Evolutionary conservation across 2,329 filamentous ascomycete species (phyloP).

Genomic region (Juglanconis oblonga): DNA sequence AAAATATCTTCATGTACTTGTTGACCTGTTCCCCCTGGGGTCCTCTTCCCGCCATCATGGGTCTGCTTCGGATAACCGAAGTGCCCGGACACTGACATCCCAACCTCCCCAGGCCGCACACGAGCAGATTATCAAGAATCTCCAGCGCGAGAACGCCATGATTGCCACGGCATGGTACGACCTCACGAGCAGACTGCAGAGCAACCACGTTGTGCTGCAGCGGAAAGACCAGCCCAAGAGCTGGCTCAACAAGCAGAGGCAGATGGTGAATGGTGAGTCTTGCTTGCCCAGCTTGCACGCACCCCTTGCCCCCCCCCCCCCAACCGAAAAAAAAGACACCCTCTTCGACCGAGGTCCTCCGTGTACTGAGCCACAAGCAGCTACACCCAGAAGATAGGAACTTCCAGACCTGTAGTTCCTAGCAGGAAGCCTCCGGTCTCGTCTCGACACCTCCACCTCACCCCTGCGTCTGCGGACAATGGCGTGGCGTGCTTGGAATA

Average conservation of each 20-base stretch:
- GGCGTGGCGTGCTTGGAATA: not conserved
- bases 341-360: too few relatives aligned
- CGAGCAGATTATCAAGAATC: slow-evolving; percentile 60
- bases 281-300: not conserved
- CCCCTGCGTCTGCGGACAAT: not conserved
- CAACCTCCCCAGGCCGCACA: slow-evolving; percentile 39
- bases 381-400: slow-evolving; percentile 45
- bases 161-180: slow-evolving; percentile 87
- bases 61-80: not conserved
- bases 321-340: too few relatives aligned
- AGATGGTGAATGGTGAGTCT: slow-evolving; percentile 58
- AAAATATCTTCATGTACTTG: too few relatives aligned
- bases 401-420: slow-evolving; percentile 28
- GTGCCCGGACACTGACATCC: slow-evolving; percentile 2
- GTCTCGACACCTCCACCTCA: not conserved
- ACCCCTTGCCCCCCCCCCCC: too few relatives aligned
- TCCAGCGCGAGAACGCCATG: slow-evolving; percentile 74
- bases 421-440: slow-evolving; percentile 8
- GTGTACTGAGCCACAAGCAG: slow-evolving; percentile 24
- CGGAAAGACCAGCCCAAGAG: slow-evolving; percentile 73
- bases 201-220: slow-evolving; percentile 77
- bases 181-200: slow-evolving; percentile 73
- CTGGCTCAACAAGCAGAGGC: slow-evolving; percentile 81
- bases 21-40: not conserved
- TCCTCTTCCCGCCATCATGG: not conserved